Conservation (phyloP, 306 rosid genomes). For the Mucuna pruriens region DNA sequence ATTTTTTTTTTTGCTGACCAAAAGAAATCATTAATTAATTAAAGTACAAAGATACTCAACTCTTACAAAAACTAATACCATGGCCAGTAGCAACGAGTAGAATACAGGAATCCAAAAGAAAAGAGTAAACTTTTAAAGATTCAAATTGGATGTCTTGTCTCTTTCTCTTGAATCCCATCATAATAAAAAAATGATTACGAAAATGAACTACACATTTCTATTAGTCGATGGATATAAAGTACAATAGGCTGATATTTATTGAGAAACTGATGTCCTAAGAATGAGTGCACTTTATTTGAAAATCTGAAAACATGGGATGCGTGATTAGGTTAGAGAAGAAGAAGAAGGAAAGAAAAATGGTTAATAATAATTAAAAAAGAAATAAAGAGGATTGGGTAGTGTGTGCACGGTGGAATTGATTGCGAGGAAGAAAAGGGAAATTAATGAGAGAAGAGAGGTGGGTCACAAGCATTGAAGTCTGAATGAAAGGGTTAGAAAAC, state of each 20-base stretch:
- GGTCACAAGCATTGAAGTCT: conserved; percentile 29
- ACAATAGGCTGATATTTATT: background rate
- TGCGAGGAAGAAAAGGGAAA: conserved; percentile 22
- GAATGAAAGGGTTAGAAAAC: conserved; percentile 27
- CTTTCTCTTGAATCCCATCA: background rate
- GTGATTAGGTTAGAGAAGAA: too few relatives aligned
- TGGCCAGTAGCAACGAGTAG: background rate
- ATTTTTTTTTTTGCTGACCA: too few relatives aligned
- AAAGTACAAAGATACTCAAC: background rate
- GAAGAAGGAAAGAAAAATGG: too few relatives aligned
- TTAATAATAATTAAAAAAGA: too few relatives aligned
- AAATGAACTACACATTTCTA: background rate
- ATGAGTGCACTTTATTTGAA: background rate
- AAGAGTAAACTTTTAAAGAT: background rate
- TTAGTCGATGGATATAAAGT: background rate
- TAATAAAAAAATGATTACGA: background rate
- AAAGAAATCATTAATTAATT: background rate
- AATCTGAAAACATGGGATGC: background rate
- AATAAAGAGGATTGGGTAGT: conserved; percentile 7
- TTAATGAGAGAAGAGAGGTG: conserved; percentile 29
- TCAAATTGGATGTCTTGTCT: background rate
- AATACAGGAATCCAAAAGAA: background rate
- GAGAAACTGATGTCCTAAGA: background rate
- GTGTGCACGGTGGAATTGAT: conserved; percentile 24
- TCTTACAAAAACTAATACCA: background rate